These are phyloP conservation scores for Cystobasidium sp. DNA, from an alignment of 1,284 basidiomycete species.

Conservation along the genomic window DNA sequence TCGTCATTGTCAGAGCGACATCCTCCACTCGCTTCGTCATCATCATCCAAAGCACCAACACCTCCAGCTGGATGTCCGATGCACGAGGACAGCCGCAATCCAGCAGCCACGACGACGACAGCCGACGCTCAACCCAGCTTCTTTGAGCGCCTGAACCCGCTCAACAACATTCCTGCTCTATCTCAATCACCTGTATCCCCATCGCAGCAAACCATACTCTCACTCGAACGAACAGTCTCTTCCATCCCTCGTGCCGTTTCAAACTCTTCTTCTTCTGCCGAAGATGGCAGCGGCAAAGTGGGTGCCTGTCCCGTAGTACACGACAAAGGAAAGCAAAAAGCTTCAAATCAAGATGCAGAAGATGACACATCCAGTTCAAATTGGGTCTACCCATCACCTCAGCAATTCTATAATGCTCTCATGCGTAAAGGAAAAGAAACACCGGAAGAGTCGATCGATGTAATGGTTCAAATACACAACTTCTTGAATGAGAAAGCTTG, in stretches of 20 bases:
- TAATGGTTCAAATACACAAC: constrained; percentile 98
- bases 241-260: constrained; percentile 78
- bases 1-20: constrained; percentile 13
- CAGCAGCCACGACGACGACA: constrained; percentile 6
- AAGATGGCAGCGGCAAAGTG: constrained; percentile 51
- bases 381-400: constrained; percentile 98
- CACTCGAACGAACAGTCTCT: constrained; percentile 75
- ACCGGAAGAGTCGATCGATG: constrained; percentile 92
- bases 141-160: constrained; percentile 66
- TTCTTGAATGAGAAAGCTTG: constrained; percentile 97
- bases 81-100: constrained; percentile 22
- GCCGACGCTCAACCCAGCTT: constrained; percentile 2
- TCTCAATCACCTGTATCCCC: constrained; percentile 69
- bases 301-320: constrained; percentile 54
- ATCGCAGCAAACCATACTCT: constrained; percentile 67
- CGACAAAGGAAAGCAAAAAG: constrained; percentile 36
- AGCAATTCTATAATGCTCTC: constrained; percentile 98
- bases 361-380: constrained; percentile 21
- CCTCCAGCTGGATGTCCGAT: constrained; percentile 43
- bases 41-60: constrained; percentile 9
- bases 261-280: constrained; percentile 51
- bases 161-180: constrained; percentile 87
- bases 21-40: constrained; percentile 14
- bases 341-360: constrained; percentile 44
- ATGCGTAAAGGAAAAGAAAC: constrained; percentile 98